Base-by-base conservation (phyloP, 148 eudicot species). In the Rhododendron mucronatum region DNA sequence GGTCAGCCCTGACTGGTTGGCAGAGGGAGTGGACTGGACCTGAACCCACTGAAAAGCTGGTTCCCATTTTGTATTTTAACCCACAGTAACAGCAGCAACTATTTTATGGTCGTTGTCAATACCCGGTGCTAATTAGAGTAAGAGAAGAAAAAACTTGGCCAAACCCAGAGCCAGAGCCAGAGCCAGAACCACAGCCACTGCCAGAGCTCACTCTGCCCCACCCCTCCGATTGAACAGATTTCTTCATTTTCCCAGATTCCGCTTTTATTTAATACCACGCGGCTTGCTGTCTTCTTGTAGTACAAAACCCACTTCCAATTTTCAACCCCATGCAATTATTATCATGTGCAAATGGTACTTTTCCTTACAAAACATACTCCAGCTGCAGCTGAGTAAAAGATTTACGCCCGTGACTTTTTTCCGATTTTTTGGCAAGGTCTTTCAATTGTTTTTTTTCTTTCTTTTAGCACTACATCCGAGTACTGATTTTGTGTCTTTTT, bases 141-240 rank as follows among this genome's bases (percentile, higher is more conserved):
- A 51, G 26, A 20, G 26, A 20, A 20, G n/a, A 44, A 78, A 77
- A 75, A 78, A n/a, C n/a, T 41, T 77, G 8, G 10, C 81, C 81
- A 44, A 33, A 4, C 18, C 33, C 55, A 11, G 35, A 78, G 81
- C 81, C 57, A 78, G 35, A n/a, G 7, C 48, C 57, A n/a, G 35
- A 48, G 21, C 18, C 55, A 23, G 35, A 78, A 57, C 33, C 35
- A n/a, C 20, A 78, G 82, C 33, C 55, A 23, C 20, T 26, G 81
- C 82, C 82, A 78, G 37, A 13, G 57, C 48, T 78, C 82, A 78
- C 82, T 47, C 82, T 78, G 82, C 33, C 82, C 82, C 35, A 78
- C 53, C 13, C 33, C 30, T 44, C 50, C 51, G 16, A 45, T 78
- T 45, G 37, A 48, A n/a, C 50, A 78, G 16, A 74, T 37, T 33